Base-by-base conservation (phyloP, 805 yeast genomes). In the Yamadazyma paraphyllophila region DNA sequence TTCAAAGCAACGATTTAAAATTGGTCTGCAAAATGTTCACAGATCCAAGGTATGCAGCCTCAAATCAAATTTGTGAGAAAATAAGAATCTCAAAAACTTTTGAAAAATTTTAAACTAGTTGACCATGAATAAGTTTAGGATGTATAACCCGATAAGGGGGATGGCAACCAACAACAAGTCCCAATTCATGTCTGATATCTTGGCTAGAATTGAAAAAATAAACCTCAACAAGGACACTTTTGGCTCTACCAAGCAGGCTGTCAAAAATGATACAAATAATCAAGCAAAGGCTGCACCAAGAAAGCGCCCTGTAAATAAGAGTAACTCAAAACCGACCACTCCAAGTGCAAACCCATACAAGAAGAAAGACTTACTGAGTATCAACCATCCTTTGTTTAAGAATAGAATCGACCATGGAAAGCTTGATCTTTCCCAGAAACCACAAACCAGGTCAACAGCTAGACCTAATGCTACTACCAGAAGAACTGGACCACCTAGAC, bases 141-240 rank as follows among this genome's bases (percentile, higher is more conserved):
- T 30, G 32, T 30, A 17, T 20, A 44, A 44, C 31, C 33, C 42
- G n/a, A 26, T 47, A 26, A 51, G 55, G 27, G 7, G n/a, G 17
- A 44, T 43, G 12, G 45, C 55, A 10, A 39, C 49, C 10, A 33
- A 39, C 25, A 38, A 29, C 3, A 51, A 52, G 15, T 43, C 56
- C 1, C 45, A 51, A 29, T 66, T 66, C 41, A 59, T 69, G 50
- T 60, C 70, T n/a, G 64, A 60, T 32, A 57, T 70, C 48, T 64
- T 70, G 57, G 60, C 60, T 38, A 59, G 73, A 52, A 64, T 70
- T 45, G 73, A 70, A 36, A 51, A 51, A 31, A 44, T 51, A 20
- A 49, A 47, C 30, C 30, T 45, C 31, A 48, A 42, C 36, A 47
- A 41, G 30, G 17, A 39, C 20, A 14, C 39, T 7, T 17, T 33